Evolutionary conservation across 2,329 filamentous ascomycete species (phyloP).

Genomic region (Stagonosporopsis vannaccii): DNA sequence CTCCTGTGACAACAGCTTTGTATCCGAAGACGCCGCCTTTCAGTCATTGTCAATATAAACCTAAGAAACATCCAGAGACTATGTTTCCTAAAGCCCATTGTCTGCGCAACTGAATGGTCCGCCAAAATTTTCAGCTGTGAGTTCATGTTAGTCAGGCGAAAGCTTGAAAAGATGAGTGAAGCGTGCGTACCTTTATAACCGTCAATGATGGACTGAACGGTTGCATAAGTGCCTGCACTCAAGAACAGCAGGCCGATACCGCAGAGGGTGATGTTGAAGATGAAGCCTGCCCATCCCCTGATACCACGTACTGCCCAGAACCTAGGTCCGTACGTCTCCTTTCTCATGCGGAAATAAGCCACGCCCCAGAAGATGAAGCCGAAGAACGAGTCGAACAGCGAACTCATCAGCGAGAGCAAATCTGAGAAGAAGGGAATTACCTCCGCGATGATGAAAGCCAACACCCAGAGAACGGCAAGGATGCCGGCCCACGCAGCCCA

Average conservation of each 20-base stretch:
- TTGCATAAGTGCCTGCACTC: conserved; percentile 77
- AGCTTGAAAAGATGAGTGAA: neutral
- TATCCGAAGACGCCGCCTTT: neutral
- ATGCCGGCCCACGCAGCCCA: conserved; percentile 83
- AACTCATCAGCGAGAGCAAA: conserved; percentile 76
- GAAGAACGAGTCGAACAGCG: conserved; percentile 90
- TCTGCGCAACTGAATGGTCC: conserved; percentile 76
- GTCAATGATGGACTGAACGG: conserved; percentile 75
- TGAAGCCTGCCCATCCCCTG: conserved; percentile 61
- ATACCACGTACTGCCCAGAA: conserved; percentile 63
- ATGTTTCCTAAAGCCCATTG: conserved; percentile 64
- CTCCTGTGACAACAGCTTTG: neutral
- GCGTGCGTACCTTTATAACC: conserved; percentile 60
- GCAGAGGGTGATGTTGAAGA: conserved; percentile 77
- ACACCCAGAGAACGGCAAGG: conserved; percentile 76
- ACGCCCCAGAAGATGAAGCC: conserved; percentile 96
- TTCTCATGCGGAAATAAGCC: conserved; percentile 79
- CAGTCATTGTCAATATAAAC: neutral
- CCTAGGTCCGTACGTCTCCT: conserved; percentile 65
- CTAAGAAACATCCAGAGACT: neutral
- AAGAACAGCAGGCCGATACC: conserved; percentile 81
- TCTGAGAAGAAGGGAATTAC: conserved; percentile 94
- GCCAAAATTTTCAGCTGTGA: conserved; percentile 66
- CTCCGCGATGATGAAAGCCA: conserved; percentile 91
- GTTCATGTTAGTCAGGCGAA: neutral